A percentile compares a stretch with the other conserved stretches of the same genome.
These are phyloP conservation scores for Setaria viridis DNA, from an alignment of 202 grass and related monocot genomes.

Conservation along the genomic window DNA sequence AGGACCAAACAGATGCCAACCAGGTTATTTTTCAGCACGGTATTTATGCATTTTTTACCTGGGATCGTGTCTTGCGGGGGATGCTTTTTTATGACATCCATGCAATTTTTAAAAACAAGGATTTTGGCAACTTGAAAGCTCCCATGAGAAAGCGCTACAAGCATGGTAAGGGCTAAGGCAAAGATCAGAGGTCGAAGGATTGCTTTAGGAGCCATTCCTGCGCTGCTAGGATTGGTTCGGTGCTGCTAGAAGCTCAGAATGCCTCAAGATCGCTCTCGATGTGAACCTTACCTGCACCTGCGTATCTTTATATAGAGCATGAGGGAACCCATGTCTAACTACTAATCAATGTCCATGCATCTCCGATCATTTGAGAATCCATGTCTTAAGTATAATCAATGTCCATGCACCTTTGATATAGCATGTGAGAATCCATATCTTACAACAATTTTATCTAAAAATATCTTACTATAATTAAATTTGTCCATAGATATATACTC, in stretches of 20 bases:
- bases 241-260: neutral
- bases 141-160: neutral
- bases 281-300: neutral
- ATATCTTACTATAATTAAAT: neutral
- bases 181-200: neutral
- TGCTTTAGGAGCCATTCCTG: neutral
- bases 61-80: neutral
- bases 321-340: neutral
- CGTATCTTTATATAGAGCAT: neutral
- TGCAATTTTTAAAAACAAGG: neutral
- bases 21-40: neutral
- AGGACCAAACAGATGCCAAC: neutral
- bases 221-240: neutral
- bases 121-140: neutral
- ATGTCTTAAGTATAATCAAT: neutral
- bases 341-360: neutral
- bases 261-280: neutral
- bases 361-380: neutral
- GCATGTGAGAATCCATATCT: neutral
- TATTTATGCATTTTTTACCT: accelerated
- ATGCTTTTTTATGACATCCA: neutral
- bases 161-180: slow-evolving; percentile 5
- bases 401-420: neutral
- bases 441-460: neutral
- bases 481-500: neutral